These are phyloP conservation scores for Cornus suecica DNA, from an alignment of 148 eudicot genomes.

Conservation along the genomic window DNA sequence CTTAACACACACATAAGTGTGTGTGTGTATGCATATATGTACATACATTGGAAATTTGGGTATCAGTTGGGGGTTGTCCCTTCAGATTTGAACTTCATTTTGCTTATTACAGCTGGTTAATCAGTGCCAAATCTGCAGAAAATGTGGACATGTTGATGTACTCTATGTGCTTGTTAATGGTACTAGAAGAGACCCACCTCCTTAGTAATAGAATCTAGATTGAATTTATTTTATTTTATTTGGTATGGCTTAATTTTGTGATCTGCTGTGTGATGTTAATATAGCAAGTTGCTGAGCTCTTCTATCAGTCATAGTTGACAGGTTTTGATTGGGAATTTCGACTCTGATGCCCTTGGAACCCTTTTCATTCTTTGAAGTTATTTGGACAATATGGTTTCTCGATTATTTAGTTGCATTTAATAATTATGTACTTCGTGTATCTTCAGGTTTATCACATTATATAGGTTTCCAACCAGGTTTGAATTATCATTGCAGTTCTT, in stretches of 20 bases:
- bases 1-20: background rate
- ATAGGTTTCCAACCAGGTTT: background rate
- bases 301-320: background rate
- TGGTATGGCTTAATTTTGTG: background rate
- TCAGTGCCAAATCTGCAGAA: background rate
- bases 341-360: background rate
- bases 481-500: background rate
- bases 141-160: background rate
- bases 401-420: background rate
- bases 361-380: too few species aligned
- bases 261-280: background rate
- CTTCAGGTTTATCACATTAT: background rate
- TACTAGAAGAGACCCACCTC: slow-evolving; percentile 1
- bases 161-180: slow-evolving; percentile 6
- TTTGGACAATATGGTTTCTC: background rate
- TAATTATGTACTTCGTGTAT: background rate
- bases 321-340: background rate
- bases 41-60: background rate
- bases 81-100: background rate
- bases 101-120: background rate
- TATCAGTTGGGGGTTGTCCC: background rate
- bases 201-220: background rate
- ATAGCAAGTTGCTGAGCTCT: background rate
- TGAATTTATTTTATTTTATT: background rate
- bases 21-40: too few species aligned